Evolutionary conservation across 1,284 basidiomycete genomes (phyloP).

Genomic region (Ceratobasidium theobromae): DNA sequence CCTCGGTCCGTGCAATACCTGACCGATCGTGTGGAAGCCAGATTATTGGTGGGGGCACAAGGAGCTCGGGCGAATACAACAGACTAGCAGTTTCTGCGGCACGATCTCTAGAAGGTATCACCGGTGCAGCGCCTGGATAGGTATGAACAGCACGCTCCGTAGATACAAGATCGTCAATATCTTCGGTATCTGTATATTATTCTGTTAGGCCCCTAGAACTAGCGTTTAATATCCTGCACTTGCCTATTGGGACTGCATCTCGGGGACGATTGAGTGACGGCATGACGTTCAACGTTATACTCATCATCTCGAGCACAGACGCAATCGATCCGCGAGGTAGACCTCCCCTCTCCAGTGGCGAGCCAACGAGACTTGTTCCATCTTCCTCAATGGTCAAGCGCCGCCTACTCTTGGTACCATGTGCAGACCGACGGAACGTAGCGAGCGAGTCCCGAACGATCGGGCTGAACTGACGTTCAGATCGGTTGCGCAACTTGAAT

Average conservation of each 20-base stretch:
- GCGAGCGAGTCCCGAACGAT: conserved; percentile 60
- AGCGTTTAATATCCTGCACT: conserved; percentile 40
- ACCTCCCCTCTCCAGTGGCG: conserved; percentile 45
- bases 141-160: conserved; percentile 76
- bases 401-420: conserved; percentile 13
- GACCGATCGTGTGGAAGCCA: conserved; percentile 76
- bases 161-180: conserved; percentile 71
- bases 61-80: conserved; percentile 76
- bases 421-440: conserved; percentile 46
- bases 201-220: neutral
- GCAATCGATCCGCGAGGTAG: conserved; percentile 67
- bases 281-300: conserved; percentile 67
- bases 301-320: conserved; percentile 78
- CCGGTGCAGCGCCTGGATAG: conserved; percentile 73
- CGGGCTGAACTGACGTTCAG: conserved; percentile 53
- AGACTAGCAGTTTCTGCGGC: conserved; percentile 73
- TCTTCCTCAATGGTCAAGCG: conserved; percentile 45
- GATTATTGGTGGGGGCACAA: conserved; percentile 71
- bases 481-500: conserved; percentile 53
- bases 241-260: conserved; percentile 63
- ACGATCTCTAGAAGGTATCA: conserved; percentile 68
- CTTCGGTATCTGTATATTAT: conserved; percentile 60
- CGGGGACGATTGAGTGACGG: conserved; percentile 58
- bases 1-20: conserved; percentile 69
- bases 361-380: conserved; percentile 55